These are phyloP conservation scores for Xerocomus potaroensis DNA, from an alignment of 768 basidiomycete species.

Conservation along the genomic window DNA sequence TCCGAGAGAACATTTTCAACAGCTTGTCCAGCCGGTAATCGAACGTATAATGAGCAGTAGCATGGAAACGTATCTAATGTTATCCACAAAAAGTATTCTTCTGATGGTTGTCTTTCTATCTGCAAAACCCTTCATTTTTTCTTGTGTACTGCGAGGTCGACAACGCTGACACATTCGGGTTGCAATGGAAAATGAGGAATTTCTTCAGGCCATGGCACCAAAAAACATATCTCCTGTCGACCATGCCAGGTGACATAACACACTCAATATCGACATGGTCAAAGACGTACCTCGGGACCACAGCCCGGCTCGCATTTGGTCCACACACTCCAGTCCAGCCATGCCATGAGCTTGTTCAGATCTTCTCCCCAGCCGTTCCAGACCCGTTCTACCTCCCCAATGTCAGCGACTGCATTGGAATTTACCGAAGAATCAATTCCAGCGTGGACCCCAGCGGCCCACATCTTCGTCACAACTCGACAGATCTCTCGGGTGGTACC, in stretches of 20 bases:
- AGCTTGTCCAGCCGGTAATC: too few species aligned
- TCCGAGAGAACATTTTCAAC: too few species aligned
- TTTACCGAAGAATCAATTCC: conserved; percentile 16
- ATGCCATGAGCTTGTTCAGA: conserved; percentile 34
- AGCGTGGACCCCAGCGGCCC: conserved; percentile 11
- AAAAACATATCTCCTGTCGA: not conserved
- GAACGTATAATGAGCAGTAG: too few species aligned
- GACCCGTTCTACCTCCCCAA: conserved; percentile 5
- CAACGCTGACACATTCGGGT: too few species aligned
- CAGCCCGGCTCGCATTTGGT: not conserved
- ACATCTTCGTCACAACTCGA: conserved; percentile 33
- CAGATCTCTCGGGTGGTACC: conserved; percentile 45
- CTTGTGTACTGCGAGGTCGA: too few species aligned
- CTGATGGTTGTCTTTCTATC: too few species aligned
- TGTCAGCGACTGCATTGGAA: not conserved
- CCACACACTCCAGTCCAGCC: not conserved
- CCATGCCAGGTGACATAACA: not conserved
- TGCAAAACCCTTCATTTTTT: too few species aligned
- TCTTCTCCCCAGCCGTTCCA: conserved; percentile 33
- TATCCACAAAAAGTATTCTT: too few species aligned
- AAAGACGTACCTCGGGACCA: not conserved
- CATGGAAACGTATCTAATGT: too few species aligned
- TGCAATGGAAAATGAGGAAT: too few species aligned
- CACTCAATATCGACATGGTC: not conserved
- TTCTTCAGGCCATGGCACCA: too few species aligned